Percentiles rank a stretch among this genome's conserved stretches.
Conservation (phyloP, 176 grass and related monocot species). For the Cymbopogon citratus region DNA sequence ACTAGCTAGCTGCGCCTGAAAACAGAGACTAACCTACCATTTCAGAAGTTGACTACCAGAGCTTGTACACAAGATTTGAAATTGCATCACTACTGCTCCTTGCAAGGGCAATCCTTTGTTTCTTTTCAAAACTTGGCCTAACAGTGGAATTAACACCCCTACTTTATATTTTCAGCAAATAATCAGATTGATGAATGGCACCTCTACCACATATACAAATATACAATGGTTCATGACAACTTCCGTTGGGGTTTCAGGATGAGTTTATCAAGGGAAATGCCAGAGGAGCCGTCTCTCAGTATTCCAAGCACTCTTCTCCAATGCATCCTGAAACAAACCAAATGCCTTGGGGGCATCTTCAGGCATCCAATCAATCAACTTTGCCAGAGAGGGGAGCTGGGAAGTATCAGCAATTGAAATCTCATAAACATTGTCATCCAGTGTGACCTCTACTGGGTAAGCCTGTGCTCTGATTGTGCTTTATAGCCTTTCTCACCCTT, state of each 20-base stretch:
- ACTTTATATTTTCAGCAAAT: conserved; percentile 20
- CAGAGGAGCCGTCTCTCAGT: conserved; percentile 23
- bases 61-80: background rate
- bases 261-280: conserved; percentile 28
- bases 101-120: conserved; percentile 37
- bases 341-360: conserved; percentile 20
- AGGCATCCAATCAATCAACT: conserved; percentile 24
- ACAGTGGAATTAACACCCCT: conserved; percentile 26
- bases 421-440: conserved; percentile 7
- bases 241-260: conserved; percentile 19
- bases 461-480: background rate
- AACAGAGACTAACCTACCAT: background rate
- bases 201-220: background rate
- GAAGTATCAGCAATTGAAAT: conserved; percentile 14
- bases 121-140: conserved; percentile 29
- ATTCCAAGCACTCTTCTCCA: conserved; percentile 3
- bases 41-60: background rate
- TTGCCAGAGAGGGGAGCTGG: background rate
- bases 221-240: conserved; percentile 4
- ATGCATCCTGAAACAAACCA: background rate
- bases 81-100: conserved; percentile 17
- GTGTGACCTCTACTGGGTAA: conserved; percentile 2
- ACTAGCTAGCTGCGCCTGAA: background rate
- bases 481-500: conserved; percentile 43
- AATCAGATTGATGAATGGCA: conserved; percentile 26